These are phyloP conservation scores for Albifimbria verrucaria DNA, from an alignment of 2,329 filamentous ascomycete species.

Conservation along the genomic window DNA sequence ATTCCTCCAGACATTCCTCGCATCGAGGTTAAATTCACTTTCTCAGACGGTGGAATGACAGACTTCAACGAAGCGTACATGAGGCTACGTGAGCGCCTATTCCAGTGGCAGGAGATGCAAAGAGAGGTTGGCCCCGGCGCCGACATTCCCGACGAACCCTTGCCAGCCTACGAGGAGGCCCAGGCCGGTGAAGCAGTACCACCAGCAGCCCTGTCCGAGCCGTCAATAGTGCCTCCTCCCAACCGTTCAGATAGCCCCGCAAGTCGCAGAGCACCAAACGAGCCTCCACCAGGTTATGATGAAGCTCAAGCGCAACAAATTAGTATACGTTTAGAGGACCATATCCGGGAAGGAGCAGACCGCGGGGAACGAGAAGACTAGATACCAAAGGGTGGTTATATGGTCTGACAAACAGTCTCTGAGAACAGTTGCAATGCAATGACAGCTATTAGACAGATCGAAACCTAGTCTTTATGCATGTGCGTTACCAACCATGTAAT, in stretches of 20 bases:
- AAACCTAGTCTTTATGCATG: no score
- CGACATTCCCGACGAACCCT: slow-evolving; percentile 75
- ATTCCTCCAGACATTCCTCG: slow-evolving; percentile 71
- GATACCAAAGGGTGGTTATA: background rate
- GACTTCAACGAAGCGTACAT: slow-evolving; percentile 85
- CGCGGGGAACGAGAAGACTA: slow-evolving; percentile 31
- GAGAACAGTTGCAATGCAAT: no score
- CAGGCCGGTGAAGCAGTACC: slow-evolving; percentile 30
- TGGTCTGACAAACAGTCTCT: no score
- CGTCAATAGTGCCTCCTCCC: slow-evolving; percentile 11
- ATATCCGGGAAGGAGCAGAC: slow-evolving; percentile 71
- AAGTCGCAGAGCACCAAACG: slow-evolving; percentile 51
- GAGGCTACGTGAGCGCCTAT: slow-evolving; percentile 76
- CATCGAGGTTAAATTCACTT: slow-evolving; percentile 80
- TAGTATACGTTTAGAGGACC: slow-evolving; percentile 60
- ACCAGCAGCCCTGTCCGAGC: slow-evolving; percentile 18
- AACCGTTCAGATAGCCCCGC: slow-evolving; percentile 33
- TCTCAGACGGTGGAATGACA: slow-evolving; percentile 93
- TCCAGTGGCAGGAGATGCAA: slow-evolving; percentile 75
- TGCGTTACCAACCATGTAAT: no score
- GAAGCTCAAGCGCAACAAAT: slow-evolving; percentile 76
- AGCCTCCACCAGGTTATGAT: slow-evolving; percentile 88
- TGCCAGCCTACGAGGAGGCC: slow-evolving; percentile 80
- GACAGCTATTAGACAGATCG: no score
- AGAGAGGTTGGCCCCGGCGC: slow-evolving; percentile 62